Base-by-base conservation (phyloP, 2,329 filamentous ascomycete species). In the Penicillium sp. region DNA sequence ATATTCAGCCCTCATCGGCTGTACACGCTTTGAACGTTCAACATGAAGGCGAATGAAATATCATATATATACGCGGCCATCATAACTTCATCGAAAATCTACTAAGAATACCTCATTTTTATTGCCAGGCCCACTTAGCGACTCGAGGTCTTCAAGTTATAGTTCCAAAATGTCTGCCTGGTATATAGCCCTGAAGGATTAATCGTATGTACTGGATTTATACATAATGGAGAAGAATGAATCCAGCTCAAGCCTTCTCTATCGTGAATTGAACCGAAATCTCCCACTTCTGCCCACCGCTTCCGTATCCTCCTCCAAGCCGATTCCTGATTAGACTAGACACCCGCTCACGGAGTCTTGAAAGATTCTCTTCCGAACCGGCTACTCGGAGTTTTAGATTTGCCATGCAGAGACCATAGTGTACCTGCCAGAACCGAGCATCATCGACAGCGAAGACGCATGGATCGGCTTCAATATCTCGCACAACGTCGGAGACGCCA, bases 361-460 rank as follows among this genome's bases (percentile, higher is more conserved):
- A 84, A 62, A 96, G 81, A 6, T 89, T 86, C 15, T 90, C 86
- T 64, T 95, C 92, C 48, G 91, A 88, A 5, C 89, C 90, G 62
- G 79, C 75, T 29, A 97, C 86, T 62, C 89, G 86, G 21, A 99
- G 78, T 76, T 92, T 96, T 67, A 99, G 77, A 74, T 96, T 97
- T 8, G 95, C 95, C 90, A 98, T 96, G 73, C 93, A 96, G 46
- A 98, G 83, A 1, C 94, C 93, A 75, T 98, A 97, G 78, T 99
- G 95, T 15, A 97, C 95, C 81, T 99, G 95, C 95, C 95, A 99
- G 77, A 99, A 97, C 73, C 93, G 89, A 1, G 93, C 94, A 72
- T 97, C 93, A 61, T 97, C 92, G 51, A 99, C 88, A 1, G 85
- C 85, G 49, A 86, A 85, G 29, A 98, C 88, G 59, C 86, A 85